These are phyloP conservation scores for Mortierella sp. DNA, from an alignment of 371 early-diverging fungal species.

Conservation along the genomic window DNA sequence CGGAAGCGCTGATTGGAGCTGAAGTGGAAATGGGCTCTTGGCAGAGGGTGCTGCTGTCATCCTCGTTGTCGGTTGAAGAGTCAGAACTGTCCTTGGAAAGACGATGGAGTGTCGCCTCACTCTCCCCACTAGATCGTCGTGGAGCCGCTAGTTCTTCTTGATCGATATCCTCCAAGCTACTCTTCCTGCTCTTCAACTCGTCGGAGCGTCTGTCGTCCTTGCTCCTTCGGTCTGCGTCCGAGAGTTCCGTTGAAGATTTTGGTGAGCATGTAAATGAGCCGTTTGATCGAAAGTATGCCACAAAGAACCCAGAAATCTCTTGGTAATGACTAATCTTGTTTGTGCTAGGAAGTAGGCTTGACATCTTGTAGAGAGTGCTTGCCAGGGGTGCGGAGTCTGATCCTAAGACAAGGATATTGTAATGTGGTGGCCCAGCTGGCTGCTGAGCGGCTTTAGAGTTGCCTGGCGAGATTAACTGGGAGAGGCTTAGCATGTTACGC, in stretches of 20 bases:
- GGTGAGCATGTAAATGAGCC: constrained; percentile 29
- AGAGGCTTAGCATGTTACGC: constrained; percentile 39
- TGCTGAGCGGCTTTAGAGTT: background rate
- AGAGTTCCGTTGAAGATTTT: background rate
- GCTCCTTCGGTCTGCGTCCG: background rate
- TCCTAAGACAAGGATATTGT: constrained; percentile 50
- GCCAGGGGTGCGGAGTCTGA: constrained; percentile 55
- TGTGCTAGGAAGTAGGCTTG: constrained; percentile 35
- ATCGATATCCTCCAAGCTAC: background rate
- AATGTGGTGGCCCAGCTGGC: constrained; percentile 37
- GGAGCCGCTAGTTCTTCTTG: background rate
- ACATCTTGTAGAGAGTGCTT: constrained; percentile 55
- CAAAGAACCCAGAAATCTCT: constrained; percentile 58
- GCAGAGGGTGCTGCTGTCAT: background rate
- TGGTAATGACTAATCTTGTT: constrained; percentile 52
- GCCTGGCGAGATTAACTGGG: constrained; percentile 35
- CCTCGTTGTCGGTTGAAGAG: background rate
- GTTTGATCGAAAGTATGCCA: constrained; percentile 46
- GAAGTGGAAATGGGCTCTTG: constrained; percentile 9
- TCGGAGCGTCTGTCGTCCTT: background rate
- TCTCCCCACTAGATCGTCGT: constrained; percentile 4
- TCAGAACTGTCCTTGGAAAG: background rate
- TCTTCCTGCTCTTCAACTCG: background rate
- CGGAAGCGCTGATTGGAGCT: constrained; percentile 10
- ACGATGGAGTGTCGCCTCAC: background rate